These are phyloP conservation scores for Dicorynia guianensis DNA, from an alignment of 306 rosid genomes.

Conservation along the genomic window DNA sequence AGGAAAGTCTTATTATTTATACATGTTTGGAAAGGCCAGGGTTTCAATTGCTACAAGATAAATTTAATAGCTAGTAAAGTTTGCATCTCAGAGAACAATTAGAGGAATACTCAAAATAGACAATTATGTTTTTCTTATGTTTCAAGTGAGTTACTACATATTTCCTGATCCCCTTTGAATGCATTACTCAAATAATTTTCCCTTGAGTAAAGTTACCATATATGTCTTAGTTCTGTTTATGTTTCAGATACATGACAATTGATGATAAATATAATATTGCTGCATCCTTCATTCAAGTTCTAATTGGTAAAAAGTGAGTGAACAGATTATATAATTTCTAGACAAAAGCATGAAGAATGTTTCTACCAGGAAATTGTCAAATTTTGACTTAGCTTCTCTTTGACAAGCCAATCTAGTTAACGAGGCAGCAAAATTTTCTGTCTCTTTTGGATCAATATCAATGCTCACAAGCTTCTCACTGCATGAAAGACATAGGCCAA, in stretches of 20 bases:
- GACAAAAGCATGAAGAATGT: slow-evolving; percentile 38
- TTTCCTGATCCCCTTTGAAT: not conserved
- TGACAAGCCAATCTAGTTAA: slow-evolving; percentile 71
- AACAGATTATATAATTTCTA: slow-evolving; percentile 12
- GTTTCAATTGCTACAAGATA: not conserved
- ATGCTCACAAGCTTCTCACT: slow-evolving; percentile 76
- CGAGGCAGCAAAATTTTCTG: slow-evolving; percentile 73
- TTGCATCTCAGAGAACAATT: not conserved
- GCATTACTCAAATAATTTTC: not conserved
- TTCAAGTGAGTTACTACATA: not conserved
- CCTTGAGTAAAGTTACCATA: not conserved
- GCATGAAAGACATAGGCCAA: slow-evolving; percentile 70
- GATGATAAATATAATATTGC: not conserved
- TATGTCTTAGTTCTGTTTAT: not conserved
- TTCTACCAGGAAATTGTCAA: slow-evolving; percentile 72
- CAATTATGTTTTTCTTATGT: not conserved
- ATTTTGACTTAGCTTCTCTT: slow-evolving; percentile 61
- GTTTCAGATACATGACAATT: not conserved
- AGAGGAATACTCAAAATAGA: slow-evolving; percentile 12
- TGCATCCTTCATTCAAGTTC: not conserved
- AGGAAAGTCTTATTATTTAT: not conserved
- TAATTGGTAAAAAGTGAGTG: not conserved
- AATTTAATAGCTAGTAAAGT: not conserved
- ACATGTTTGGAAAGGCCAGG: not conserved
- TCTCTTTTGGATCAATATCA: slow-evolving; percentile 89